These are phyloP conservation scores for Boletus pseudo-olivaceus DNA, from an alignment of 768 basidiomycete species.

Conservation along the genomic window DNA sequence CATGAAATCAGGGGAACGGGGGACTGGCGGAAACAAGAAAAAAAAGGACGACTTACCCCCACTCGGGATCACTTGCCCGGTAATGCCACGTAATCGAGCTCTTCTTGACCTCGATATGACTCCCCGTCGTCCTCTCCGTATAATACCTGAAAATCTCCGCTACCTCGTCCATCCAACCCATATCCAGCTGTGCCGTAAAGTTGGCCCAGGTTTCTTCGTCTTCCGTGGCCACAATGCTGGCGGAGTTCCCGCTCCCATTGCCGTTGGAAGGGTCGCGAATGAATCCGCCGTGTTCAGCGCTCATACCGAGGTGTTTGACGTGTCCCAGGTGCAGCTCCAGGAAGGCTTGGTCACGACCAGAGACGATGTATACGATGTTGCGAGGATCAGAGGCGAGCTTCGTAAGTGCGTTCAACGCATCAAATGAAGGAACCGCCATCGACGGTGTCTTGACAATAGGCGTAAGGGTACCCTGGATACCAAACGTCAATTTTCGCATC, in stretches of 20 bases:
- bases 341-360: conserved; percentile 91
- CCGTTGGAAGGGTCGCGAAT: conserved; percentile 63
- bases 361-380: conserved; percentile 96
- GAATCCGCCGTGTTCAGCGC: conserved; percentile 95
- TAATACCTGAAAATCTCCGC: conserved; percentile 95
- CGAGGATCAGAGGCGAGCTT: conserved; percentile 72
- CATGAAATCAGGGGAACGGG: not conserved
- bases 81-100: conserved; percentile 99
- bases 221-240: not conserved
- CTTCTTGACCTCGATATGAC: conserved; percentile 95
- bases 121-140: conserved; percentile 95
- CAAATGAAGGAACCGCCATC: conserved; percentile 76
- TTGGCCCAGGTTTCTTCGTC: conserved; percentile 62
- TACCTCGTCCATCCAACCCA: conserved; percentile 97
- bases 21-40: not conserved
- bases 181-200: conserved; percentile 89
- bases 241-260: conserved; percentile 10
- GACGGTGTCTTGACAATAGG: conserved; percentile 95
- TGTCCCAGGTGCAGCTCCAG: conserved; percentile 89
- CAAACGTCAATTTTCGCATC: not conserved
- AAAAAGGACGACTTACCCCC: conserved; percentile 63
- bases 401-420: conserved; percentile 71
- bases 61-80: conserved; percentile 88
- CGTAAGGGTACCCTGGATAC: conserved; percentile 80
- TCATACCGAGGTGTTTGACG: conserved; percentile 79